Conservation (phyloP, 441 rosid genomes). For the Euphorbia schlechtendalii region DNA sequence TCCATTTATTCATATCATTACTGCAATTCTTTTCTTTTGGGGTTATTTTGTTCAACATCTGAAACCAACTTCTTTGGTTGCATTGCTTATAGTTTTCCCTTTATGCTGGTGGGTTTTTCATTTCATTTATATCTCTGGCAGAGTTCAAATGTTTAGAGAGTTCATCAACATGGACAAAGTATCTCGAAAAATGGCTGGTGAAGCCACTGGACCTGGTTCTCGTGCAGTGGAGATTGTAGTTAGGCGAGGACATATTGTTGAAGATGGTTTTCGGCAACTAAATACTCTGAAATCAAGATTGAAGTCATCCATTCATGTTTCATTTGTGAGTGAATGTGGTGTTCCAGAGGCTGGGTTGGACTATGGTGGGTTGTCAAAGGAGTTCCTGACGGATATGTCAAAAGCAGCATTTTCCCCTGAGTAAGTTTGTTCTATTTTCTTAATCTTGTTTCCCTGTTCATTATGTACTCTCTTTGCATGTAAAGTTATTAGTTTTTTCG, state of each 20-base stretch:
- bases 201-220: conserved; percentile 82
- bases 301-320: conserved; percentile 90
- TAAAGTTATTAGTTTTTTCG: conserved; percentile 16
- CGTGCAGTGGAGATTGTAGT: conserved; percentile 82
- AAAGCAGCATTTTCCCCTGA: conserved; percentile 90
- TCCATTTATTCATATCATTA: not conserved
- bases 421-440: conserved; percentile 43
- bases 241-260: conserved; percentile 87
- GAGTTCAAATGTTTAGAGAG: conserved; percentile 97
- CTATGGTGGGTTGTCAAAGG: conserved; percentile 96
- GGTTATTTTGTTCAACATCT: conserved; percentile 5
- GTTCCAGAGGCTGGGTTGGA: conserved; percentile 99
- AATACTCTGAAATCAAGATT: conserved; percentile 80
- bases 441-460: conserved; percentile 16
- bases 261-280: conserved; percentile 88
- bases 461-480: conserved; percentile 13
- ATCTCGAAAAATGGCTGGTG: conserved; percentile 89
- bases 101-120: conserved; percentile 19
- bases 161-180: conserved; percentile 90
- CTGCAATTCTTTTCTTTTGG: conserved; percentile 5
- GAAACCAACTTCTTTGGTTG: not conserved
- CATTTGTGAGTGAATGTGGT: conserved; percentile 96
- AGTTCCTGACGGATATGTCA: conserved; percentile 93
- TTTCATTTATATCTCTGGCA: conserved; percentile 31
- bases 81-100: conserved; percentile 12